A percentile compares a stretch with the other conserved stretches of the same genome.
Conservation (phyloP, 2,329 filamentous ascomycete genomes). For the Arachnopeziza araneosa region DNA sequence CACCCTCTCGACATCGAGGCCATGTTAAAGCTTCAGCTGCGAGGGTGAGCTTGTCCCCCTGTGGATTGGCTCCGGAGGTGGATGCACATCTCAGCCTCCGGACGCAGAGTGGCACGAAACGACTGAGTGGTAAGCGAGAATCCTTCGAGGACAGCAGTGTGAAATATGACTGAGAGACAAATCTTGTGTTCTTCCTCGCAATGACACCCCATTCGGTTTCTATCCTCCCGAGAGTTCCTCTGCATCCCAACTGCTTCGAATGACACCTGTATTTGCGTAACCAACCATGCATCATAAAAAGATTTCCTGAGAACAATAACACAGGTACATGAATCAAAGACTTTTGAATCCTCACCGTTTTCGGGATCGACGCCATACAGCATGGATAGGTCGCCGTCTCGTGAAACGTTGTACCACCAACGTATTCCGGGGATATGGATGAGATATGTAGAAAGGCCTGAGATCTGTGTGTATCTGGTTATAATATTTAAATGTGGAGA, state of each 20-base stretch:
- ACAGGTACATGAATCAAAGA: not conserved
- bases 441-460: not conserved
- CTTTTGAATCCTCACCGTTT: not conserved
- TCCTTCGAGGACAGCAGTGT: not conserved
- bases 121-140: no score
- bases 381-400: not conserved
- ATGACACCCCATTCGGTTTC: not conserved
- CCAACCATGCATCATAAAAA: not conserved
- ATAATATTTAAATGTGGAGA: not conserved
- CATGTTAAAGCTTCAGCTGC: no score
- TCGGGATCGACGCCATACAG: not conserved
- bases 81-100: no score
- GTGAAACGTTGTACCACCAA: not conserved
- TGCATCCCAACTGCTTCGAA: not conserved
- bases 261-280: not conserved
- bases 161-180: not conserved
- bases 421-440: not conserved
- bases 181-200: not conserved
- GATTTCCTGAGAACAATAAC: not conserved
- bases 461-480: not conserved
- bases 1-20: no score
- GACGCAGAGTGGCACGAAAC: no score
- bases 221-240: not conserved
- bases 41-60: no score
- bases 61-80: no score